Conservation (phyloP, 202 grass and related monocot species). For the Elaeis oleifera region DNA sequence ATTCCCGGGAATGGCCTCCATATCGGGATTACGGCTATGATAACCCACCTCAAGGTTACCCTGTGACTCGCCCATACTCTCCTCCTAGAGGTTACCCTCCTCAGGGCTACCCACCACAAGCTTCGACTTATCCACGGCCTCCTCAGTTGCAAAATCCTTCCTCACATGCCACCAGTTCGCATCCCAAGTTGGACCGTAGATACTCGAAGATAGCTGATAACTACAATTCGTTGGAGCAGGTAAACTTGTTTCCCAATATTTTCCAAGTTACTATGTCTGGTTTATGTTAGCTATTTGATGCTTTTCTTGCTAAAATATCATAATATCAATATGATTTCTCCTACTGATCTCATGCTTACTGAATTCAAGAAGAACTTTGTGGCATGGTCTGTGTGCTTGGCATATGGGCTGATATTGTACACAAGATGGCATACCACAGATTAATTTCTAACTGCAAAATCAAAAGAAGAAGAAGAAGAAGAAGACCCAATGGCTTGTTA, state of each 20-base stretch:
- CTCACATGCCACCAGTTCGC: constrained; percentile 36
- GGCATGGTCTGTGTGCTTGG: too few species aligned
- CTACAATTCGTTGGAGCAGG: constrained; percentile 69
- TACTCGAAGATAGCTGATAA: constrained; percentile 80
- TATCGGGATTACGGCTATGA: neutral
- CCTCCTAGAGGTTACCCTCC: constrained; percentile 7
- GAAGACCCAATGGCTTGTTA: too few species aligned
- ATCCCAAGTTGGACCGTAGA: constrained; percentile 56
- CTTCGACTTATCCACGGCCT: constrained; percentile 8
- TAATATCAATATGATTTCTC: too few species aligned
- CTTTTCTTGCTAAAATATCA: too few species aligned
- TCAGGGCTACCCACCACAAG: constrained; percentile 4
- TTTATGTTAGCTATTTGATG: too few species aligned
- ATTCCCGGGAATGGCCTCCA: neutral
- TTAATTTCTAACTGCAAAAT: too few species aligned
- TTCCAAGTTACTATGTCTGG: too few species aligned
- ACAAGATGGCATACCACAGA: too few species aligned
- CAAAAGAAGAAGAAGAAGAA: too few species aligned
- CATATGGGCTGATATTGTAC: too few species aligned
- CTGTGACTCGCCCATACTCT: neutral
- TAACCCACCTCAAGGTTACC: neutral
- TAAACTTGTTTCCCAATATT: constrained; percentile 9
- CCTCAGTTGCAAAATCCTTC: constrained; percentile 18
- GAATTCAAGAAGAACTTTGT: too few species aligned
- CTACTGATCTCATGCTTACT: too few species aligned